Evolutionary conservation across 805 yeast species (phyloP), one percentile per base, ranked within the genome.

Genomic region (Kazachstania bromeliacearum): DNA sequence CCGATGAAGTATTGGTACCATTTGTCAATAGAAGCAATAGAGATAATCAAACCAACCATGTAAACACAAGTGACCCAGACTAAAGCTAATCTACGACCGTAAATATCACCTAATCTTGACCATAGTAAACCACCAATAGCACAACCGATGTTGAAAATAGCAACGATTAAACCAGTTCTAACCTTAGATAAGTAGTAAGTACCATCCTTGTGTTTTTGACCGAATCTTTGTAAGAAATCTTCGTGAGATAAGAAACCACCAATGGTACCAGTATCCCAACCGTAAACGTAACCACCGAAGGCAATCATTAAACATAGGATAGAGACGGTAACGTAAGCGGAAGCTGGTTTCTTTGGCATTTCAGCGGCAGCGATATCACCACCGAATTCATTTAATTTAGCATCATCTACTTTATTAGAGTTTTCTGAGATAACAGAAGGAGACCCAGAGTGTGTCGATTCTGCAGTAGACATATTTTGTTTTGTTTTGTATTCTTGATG

Each of bases 241-340:
- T 69, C 47, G 49, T 58, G 57, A 51, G 73, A 71, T 34, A 77
- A 79, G 50, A 78, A 77, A 47, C 85, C 85, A 20, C 82, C 73
- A 58, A 79, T 76, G 50, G 87, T 79, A 68, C 87, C 88, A 33
- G 85, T 79, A 64, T 79, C 88, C 73, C 80, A 79, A 48, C 88
- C 88, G 50, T 76, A 79, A 28, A 49, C 42, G 77, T 74, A 73
- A 34, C 57, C 57, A 45, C 57, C 57, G 24, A 52, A 52, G n/a
- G 56, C 54, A 35, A 52, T 45, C 52, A 49, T 41, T 17, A 48
- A 32, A 54, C 66, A 62, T 22, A 60, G 43, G 33, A 51, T 38
- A 18, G 50, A 48, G 26, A 61, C 60, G 13, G 57, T 45, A 10
- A 56, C 20, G 43, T 60, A 62, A 5, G 60, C 61, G 12, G 60